A percentile compares a stretch with the other conserved stretches of the same genome.
phyloP scores from a whole-genome alignment of 106 monocot species.

The Platanthera zijinensis region DNA sequence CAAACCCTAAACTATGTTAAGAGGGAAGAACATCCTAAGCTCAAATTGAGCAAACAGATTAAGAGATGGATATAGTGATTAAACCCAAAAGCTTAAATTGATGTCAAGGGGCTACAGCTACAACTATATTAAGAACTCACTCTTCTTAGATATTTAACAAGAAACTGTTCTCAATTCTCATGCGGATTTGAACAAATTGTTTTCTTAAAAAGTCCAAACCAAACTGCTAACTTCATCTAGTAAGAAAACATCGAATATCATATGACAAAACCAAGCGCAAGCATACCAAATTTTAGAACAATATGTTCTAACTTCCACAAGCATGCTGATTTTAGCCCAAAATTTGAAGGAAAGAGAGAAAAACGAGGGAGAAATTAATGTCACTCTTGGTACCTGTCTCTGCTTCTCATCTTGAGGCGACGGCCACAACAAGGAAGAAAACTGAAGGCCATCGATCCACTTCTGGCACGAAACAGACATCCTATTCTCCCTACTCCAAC shows the following conservation, averaged over 20 bases:
- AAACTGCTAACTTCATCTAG: neutral
- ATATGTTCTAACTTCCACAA: neutral
- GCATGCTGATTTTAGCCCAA: neutral
- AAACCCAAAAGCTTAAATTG: neutral
- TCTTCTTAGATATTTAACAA: neutral
- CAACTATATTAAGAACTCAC: neutral
- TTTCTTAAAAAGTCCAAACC: neutral
- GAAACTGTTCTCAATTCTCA: neutral
- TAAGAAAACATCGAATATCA: neutral
- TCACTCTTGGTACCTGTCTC: slow-evolving; percentile 44
- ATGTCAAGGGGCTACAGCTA: neutral
- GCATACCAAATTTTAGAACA: neutral
- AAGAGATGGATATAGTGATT: neutral
- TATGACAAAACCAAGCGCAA: neutral
- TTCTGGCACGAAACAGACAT: slow-evolving; percentile 40
- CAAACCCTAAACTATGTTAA: neutral
- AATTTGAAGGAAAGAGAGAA: no score
- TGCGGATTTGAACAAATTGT: neutral
- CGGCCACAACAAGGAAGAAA: slow-evolving; percentile 72
- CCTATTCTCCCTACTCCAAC: neutral
- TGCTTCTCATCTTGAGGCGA: slow-evolving; percentile 79
- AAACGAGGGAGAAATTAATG: no score
- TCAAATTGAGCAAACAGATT: neutral
- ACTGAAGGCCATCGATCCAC: slow-evolving; percentile 88
- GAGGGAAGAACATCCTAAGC: neutral